Evolutionary conservation across 1,284 basidiomycete genomes (phyloP).

Genomic region (Trichosporon sp.): DNA sequence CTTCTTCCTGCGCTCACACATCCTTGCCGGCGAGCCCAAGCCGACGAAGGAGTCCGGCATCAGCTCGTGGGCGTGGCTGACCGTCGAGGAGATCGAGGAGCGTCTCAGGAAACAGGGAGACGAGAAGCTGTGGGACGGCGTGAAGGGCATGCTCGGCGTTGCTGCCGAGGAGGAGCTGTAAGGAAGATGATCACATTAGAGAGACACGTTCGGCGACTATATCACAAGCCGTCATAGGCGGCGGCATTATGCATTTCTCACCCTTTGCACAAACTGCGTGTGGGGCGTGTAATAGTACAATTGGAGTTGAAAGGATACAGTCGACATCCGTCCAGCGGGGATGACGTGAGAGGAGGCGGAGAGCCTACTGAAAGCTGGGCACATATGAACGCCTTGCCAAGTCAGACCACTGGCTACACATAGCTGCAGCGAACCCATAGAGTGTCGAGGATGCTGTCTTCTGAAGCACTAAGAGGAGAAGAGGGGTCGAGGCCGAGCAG

Average conservation of each 20-base stretch:
- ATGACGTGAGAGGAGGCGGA: too few species aligned
- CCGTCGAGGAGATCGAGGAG: constrained; percentile 43
- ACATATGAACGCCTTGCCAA: too few species aligned
- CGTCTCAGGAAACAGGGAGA: constrained; percentile 46
- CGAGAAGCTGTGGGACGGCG: constrained; percentile 44
- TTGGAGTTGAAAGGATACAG: neutral
- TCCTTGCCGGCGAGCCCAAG: constrained; percentile 52
- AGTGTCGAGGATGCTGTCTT: too few species aligned
- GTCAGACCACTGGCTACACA: too few species aligned
- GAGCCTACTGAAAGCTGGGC: too few species aligned
- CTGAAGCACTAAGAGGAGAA: too few species aligned
- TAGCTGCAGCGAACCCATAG: too few species aligned
- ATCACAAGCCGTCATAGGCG: constrained; percentile 9
- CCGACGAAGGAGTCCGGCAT: constrained; percentile 38
- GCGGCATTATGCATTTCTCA: constrained; percentile 12
- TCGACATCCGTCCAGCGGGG: neutral
- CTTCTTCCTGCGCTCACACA: constrained; percentile 56
- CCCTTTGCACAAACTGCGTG: neutral
- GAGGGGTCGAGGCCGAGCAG: too few species aligned
- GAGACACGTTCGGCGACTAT: constrained; percentile 10
- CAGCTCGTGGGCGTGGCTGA: constrained; percentile 50
- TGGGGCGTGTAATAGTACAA: neutral
- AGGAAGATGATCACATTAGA: neutral
- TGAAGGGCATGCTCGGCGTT: constrained; percentile 52
- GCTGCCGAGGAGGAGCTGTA: constrained; percentile 26